These are phyloP conservation scores for Gossypium davidsonii DNA, from an alignment of 441 rosid species.

Conservation along the genomic window DNA sequence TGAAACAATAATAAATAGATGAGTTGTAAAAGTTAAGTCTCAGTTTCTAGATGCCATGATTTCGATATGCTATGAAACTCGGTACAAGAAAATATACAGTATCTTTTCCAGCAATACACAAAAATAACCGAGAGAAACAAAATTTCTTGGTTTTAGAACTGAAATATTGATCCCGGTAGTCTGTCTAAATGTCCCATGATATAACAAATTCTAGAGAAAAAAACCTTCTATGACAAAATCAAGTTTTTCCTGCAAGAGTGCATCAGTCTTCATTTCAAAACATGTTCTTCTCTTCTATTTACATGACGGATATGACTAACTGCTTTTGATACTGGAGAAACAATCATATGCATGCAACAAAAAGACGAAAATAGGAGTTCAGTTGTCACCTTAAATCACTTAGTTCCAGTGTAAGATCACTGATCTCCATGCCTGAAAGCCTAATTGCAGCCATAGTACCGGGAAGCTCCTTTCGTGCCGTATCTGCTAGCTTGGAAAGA, in stretches of 20 bases:
- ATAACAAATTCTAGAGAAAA: not conserved
- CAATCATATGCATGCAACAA: not conserved
- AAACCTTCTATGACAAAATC: not conserved
- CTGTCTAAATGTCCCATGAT: not conserved
- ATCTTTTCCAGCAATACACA: not conserved
- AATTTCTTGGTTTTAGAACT: not conserved
- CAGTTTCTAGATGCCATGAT: not conserved
- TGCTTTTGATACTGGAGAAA: not conserved
- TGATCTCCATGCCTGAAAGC: slow-evolving; percentile 96
- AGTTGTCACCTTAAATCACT: slow-evolving; percentile 72
- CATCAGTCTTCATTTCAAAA: not conserved
- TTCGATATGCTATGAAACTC: not conserved
- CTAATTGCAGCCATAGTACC: slow-evolving; percentile 90
- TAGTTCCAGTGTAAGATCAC: slow-evolving; percentile 87
- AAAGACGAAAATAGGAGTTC: not conserved
- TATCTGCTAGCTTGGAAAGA: slow-evolving; percentile 79
- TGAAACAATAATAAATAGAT: not conserved
- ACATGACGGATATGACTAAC: not conserved
- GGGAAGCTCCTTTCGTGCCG: slow-evolving; percentile 85
- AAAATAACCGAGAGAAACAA: not conserved
- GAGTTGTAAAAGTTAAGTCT: not conserved
- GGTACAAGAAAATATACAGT: not conserved
- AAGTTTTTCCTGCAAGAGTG: not conserved
- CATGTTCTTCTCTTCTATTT: not conserved
- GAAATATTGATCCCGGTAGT: not conserved